Base-by-base conservation (phyloP, 208 protist species). In the Crithidia acanthocephali region DNA sequence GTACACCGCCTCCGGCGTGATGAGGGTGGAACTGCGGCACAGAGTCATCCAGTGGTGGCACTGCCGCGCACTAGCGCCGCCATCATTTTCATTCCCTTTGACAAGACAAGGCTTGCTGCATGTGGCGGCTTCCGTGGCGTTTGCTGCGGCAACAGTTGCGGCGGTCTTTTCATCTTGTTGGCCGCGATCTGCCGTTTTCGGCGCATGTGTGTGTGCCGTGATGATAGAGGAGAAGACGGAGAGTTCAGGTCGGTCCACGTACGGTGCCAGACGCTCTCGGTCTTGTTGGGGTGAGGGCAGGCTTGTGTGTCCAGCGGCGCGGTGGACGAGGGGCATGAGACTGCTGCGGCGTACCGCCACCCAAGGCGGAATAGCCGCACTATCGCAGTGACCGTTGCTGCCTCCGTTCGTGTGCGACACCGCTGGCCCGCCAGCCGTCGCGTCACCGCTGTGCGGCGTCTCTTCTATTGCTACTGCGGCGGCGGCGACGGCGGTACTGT, bases 21-120 rank as follows among this genome's bases (percentile, higher is more conserved):
- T 59, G 50, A 70, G 76, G 13, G 77, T 67, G 27, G 74, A 66
- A 22, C 66, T 51, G 58, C 81, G 76, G 47, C 75, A 80, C 32
- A 78, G 68, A 44, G 72, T 81, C 51, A 47, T 72, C 72, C 79
- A 83, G 40, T 57, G 59, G 13, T 32, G 44, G 20, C 27, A 53
- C 32, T 16, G 61, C 6, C 28, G 61, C 15, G 25, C 45, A 22
- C 15, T 22, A 22, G 9, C 8, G 18, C 45, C 7, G 10, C 18
- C 45, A 50, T 7, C 45, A 22, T 6, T 50, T 5, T 42, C 9
- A 42, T 42, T 42, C 37, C 13, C 37, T 15, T 42, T 42, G 37
- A 42, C 9, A 42, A 13, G 37, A 42, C 10, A 5, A 22, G 45
- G 9, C 9, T 44, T 22, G 20, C 45, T 4, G 45, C 45, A 23